Conservation (phyloP, 352 stramenopile genomes). For the Phytophthora idaei region DNA sequence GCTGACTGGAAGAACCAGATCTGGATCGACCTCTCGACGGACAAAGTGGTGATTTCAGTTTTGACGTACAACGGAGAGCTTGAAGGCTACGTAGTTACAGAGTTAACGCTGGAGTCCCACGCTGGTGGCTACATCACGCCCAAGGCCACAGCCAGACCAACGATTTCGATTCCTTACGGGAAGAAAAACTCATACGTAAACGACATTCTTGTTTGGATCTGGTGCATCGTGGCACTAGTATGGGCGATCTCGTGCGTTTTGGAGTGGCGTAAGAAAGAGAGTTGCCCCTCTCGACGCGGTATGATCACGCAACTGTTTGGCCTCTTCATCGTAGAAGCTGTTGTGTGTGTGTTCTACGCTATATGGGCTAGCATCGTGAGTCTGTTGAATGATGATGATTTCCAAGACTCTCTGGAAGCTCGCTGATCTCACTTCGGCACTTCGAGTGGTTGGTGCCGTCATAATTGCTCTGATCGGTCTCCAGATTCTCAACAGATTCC, state of each 20-base stretch:
- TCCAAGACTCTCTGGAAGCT: constrained; percentile 40
- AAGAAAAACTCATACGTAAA: constrained; percentile 14
- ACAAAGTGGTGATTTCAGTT: constrained; percentile 39
- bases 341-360: constrained; percentile 42
- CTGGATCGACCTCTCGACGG: constrained; percentile 41
- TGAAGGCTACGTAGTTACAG: constrained; percentile 39
- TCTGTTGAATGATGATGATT: constrained; percentile 34
- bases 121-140: constrained; percentile 37
- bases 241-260: constrained; percentile 10
- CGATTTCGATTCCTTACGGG: constrained; percentile 34
- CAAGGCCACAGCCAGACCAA: constrained; percentile 24
- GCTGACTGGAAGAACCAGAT: constrained; percentile 25
- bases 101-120: constrained; percentile 38
- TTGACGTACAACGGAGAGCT: constrained; percentile 57
- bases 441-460: constrained; percentile 41
- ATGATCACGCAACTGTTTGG: constrained; percentile 10
- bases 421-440: constrained; percentile 30
- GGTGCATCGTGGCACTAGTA: constrained; percentile 7
- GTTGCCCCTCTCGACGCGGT: constrained; percentile 9
- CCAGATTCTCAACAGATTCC: constrained; percentile 53
- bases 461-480: constrained; percentile 42
- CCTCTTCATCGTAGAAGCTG: constrained; percentile 20
- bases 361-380: constrained; percentile 45
- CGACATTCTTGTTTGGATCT: constrained; percentile 29
- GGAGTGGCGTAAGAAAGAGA: constrained; percentile 15